Conservation (phyloP, 1,284 basidiomycete species). For the Amylostereum areolatum region DNA sequence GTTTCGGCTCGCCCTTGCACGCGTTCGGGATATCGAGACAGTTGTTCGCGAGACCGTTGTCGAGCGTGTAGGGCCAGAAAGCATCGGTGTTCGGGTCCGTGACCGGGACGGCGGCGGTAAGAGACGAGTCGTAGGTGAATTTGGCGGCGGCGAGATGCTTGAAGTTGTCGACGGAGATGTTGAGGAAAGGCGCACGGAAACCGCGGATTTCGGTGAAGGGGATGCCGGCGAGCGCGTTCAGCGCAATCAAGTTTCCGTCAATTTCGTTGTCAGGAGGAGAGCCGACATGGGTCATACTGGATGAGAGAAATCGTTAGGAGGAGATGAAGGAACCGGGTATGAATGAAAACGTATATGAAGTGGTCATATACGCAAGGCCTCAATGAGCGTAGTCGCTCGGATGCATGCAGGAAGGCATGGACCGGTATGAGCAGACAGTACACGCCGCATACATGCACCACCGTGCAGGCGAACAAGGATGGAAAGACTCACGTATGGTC, state of each 20-base stretch:
- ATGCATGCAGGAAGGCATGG: too few species aligned
- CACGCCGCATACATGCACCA: background rate
- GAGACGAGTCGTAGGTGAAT: conserved; percentile 72
- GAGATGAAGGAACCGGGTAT: conserved; percentile 5
- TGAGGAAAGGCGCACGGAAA: conserved; percentile 77
- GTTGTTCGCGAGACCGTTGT: conserved; percentile 76
- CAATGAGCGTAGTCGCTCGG: too few species aligned
- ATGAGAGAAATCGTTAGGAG: conserved; percentile 6
- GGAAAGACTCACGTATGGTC: conserved; percentile 63
- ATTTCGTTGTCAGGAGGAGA: conserved; percentile 59
- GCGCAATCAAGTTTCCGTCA: conserved; percentile 74
- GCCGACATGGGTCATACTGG: conserved; percentile 78
- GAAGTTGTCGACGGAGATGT: conserved; percentile 62
- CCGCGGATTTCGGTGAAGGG: conserved; percentile 64
- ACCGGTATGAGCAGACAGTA: too few species aligned
- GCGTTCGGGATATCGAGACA: conserved; percentile 51
- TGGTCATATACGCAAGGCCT: too few species aligned
- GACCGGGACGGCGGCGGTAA: conserved; percentile 63
- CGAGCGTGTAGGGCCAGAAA: conserved; percentile 71
- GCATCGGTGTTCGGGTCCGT: conserved; percentile 68
- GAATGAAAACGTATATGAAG: background rate
- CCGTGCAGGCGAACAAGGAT: background rate
- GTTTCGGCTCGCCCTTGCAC: conserved; percentile 67
- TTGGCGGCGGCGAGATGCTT: conserved; percentile 47
- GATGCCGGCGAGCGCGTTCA: conserved; percentile 77